Percentiles rank a stretch among this genome's conserved stretches.
Conservation (phyloP, 2,329 filamentous ascomycete species). For the Fusarium nisikadoi region DNA sequence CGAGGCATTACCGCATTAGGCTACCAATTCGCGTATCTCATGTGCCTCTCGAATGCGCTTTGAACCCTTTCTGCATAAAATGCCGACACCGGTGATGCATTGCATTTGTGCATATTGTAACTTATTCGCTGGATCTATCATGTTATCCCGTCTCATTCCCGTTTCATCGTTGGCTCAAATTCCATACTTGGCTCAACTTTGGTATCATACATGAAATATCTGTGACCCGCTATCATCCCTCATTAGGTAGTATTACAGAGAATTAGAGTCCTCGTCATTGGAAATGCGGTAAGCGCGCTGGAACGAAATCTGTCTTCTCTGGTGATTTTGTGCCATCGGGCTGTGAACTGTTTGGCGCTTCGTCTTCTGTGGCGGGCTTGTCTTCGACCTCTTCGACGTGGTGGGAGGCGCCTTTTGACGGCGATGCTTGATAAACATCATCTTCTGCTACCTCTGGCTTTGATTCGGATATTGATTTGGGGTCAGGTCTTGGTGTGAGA, state of each 20-base stretch:
- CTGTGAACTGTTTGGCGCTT: constrained; percentile 35
- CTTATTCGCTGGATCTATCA: not conserved
- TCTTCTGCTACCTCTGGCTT: constrained; percentile 49
- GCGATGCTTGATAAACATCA: constrained; percentile 42
- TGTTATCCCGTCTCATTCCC: not conserved
- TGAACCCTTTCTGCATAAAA: not conserved
- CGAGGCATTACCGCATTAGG: constrained; percentile 51
- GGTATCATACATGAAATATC: constrained; percentile 44
- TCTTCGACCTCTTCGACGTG: constrained; percentile 13
- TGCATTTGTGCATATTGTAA: not conserved
- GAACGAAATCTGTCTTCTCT: constrained; percentile 58
- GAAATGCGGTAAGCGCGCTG: constrained; percentile 69
- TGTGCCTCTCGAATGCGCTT: constrained; percentile 5
- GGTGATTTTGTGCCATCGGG: constrained; percentile 13
- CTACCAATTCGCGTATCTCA: constrained; percentile 40
- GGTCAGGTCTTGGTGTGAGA: constrained; percentile 46
- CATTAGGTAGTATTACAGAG: constrained; percentile 32
- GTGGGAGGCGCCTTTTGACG: constrained; percentile 23
- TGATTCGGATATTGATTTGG: constrained; percentile 22
- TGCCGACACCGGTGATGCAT: not conserved
- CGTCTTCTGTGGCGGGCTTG: not conserved
- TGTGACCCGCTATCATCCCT: constrained; percentile 13
- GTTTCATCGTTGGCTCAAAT: constrained; percentile 15
- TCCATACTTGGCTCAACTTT: constrained; percentile 29
- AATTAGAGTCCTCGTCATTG: constrained; percentile 46